Evolutionary conservation across 1,284 basidiomycete genomes (phyloP), one percentile per base, ranked within the genome.

Genomic region (Marasmius fiardii): DNA sequence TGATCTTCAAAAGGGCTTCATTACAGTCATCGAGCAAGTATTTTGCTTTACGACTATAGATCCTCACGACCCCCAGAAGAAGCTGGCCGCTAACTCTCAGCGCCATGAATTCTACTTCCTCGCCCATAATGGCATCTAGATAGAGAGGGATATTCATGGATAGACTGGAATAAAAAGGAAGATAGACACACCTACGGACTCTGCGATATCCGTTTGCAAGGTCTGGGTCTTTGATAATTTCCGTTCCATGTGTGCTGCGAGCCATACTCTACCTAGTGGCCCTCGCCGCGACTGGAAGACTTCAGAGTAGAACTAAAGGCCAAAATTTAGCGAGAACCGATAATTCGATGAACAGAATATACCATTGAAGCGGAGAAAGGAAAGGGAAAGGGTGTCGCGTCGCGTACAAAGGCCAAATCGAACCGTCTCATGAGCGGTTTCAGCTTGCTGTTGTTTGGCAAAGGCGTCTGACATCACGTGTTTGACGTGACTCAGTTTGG

Each of bases 21-120:
- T 96, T 96, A 70, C 95, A 98, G 70, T 99, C 96, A 67, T 99
- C 96, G 62, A 98, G 77, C 2, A 99, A 82, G 73, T 99, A 99
- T 68, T 98, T 97, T 21, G 95, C 93, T 72, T 99, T 98, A 50
- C 96, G 83, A 65, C 94, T 95, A 74, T 99, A 98, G 67, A 99
- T 98, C 58, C 97, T 85, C 51, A 95, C 94, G 54, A 99, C 95
- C 65, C 96, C 96, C 39, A 99, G 84, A 57, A 99, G 82, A 47
- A 99, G 81, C 66, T 98, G 96, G 7, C 96, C 96, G 37, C 93
- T 97, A 18, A 98, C 77, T 55, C 96, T 89, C 21, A 99, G 86
- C 1, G 95, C 94, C 86, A 98, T 95, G 43, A 91, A 73, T 67
- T 91, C 89, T 56, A 91, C 82, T 65, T 95, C 92, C 70, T 94